phyloP scores from a whole-genome alignment of 1,284 basidiomycete species.

The Macrocystidia cucumis region DNA sequence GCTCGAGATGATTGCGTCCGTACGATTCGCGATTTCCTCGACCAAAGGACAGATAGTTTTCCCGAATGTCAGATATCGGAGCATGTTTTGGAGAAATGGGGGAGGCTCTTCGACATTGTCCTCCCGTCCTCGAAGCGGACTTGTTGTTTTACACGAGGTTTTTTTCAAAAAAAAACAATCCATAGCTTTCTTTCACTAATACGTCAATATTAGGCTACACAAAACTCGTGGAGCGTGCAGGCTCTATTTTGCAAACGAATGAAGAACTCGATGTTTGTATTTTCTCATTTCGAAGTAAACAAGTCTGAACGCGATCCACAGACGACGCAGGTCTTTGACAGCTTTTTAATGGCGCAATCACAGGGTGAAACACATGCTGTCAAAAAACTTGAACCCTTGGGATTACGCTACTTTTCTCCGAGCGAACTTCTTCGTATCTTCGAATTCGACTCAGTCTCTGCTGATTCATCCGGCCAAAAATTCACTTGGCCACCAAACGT shows the following conservation, averaged over 20 bases:
- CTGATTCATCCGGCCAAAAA: background rate
- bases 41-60: slow-evolving; percentile 17
- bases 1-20: slow-evolving; percentile 10
- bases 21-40: slow-evolving; percentile 43
- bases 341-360: slow-evolving; percentile 41
- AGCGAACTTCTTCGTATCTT: slow-evolving; percentile 64
- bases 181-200: background rate
- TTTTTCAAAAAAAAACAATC: background rate
- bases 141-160: slow-evolving; percentile 77
- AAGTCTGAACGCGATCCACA: no score
- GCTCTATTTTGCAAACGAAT: slow-evolving; percentile 68
- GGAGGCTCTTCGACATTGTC: slow-evolving; percentile 70
- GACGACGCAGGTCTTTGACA: slow-evolving; percentile 56
- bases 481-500: slow-evolving; percentile 56
- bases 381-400: slow-evolving; percentile 45
- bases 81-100: slow-evolving; percentile 66
- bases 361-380: slow-evolving; percentile 34
- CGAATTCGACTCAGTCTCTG: slow-evolving; percentile 31
- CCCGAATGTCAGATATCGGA: slow-evolving; percentile 42
- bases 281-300: slow-evolving; percentile 1
- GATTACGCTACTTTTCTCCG: slow-evolving; percentile 67
- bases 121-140: slow-evolving; percentile 50
- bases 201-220: slow-evolving; percentile 49
- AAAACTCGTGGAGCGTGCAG: slow-evolving; percentile 63
- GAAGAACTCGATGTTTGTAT: slow-evolving; percentile 50